Percentiles rank a stretch among this genome's conserved stretches.
Conservation (phyloP, 2,329 filamentous ascomycete genomes). For the Thermoascus crustaceus region DNA sequence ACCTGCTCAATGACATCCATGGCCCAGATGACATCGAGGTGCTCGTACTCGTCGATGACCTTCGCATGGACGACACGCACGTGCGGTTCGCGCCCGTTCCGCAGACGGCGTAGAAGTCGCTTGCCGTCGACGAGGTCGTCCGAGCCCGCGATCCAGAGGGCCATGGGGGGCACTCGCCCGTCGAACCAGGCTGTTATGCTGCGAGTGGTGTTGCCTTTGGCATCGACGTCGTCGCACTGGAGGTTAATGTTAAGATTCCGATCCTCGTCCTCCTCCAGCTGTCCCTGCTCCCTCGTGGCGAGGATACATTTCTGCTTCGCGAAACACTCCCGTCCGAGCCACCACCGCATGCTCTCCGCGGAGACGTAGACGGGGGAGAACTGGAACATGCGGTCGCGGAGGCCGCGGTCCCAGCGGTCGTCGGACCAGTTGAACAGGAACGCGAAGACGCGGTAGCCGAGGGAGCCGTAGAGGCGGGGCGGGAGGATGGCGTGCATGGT, state of each 20-base stretch:
- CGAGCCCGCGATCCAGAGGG: conserved; percentile 76
- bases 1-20: conserved; percentile 81
- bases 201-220: too few relatives aligned
- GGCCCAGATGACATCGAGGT: conserved; percentile 91
- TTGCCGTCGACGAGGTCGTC: conserved; percentile 80
- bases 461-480: conserved; percentile 61
- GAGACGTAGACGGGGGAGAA: conserved; percentile 88
- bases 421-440: conserved; percentile 89
- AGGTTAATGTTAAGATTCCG: conserved; percentile 17
- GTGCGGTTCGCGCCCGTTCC: conserved; percentile 69
- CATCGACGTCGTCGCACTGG: conserved; percentile 7
- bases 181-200: conserved; percentile 96
- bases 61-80: conserved; percentile 74
- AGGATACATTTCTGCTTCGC: conserved; percentile 79
- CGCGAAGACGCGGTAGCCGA: conserved; percentile 83
- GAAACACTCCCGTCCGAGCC: conserved; percentile 83
- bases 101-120: conserved; percentile 64
- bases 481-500: conserved; percentile 62
- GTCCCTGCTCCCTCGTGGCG: conserved; percentile 63
- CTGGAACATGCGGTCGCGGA: conserved; percentile 78
- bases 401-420: conserved; percentile 68
- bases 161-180: conserved; percentile 67
- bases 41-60: conserved; percentile 80
- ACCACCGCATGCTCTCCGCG: conserved; percentile 89
- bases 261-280: conserved; percentile 47